Evolutionary conservation across 306 rosid genomes (phyloP).

Genomic region (Hippophae tibetana): DNA sequence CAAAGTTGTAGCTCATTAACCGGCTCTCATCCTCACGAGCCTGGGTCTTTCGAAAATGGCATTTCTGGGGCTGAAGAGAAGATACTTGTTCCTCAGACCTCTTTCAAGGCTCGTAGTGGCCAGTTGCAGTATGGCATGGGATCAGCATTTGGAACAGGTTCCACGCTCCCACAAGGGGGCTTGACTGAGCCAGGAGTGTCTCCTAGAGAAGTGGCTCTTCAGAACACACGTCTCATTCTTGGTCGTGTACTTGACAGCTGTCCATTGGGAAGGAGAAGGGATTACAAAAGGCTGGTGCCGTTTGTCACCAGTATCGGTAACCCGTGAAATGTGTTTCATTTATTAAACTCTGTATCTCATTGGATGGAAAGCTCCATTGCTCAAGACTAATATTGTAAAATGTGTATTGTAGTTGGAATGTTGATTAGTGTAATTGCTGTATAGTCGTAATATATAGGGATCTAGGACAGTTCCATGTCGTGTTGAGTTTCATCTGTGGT

Average conservation of each 20-base stretch:
- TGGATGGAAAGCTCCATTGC: too few relatives aligned
- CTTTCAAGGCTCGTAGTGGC: slow-evolving; percentile 95
- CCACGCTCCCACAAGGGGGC: slow-evolving; percentile 30
- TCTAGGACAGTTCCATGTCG: neutral
- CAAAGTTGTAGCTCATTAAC: slow-evolving; percentile 93
- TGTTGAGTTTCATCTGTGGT: neutral
- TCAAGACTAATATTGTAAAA: too few relatives aligned
- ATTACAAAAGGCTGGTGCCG: slow-evolving; percentile 79
- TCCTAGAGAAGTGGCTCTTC: slow-evolving; percentile 70
- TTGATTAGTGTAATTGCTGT: too few relatives aligned
- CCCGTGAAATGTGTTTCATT: slow-evolving; percentile 29
- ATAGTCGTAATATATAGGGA: too few relatives aligned
- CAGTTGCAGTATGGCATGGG: slow-evolving; percentile 68
- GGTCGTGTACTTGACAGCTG: slow-evolving; percentile 84
- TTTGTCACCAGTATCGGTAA: slow-evolving; percentile 72
- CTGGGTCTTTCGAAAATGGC: slow-evolving; percentile 64
- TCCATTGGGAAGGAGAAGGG: slow-evolving; percentile 78
- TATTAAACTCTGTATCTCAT: too few relatives aligned
- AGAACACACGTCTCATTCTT: slow-evolving; percentile 79
- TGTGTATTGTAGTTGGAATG: too few relatives aligned
- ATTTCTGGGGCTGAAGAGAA: slow-evolving; percentile 54
- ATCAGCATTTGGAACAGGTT: slow-evolving; percentile 30
- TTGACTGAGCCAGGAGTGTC: slow-evolving; percentile 52
- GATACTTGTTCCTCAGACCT: slow-evolving; percentile 70
- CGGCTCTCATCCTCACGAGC: slow-evolving; percentile 68